Evolutionary conservation across 345 rosid genomes (phyloP), one percentile per base, ranked within the genome.

Genomic region (Erodium maritimum): DNA sequence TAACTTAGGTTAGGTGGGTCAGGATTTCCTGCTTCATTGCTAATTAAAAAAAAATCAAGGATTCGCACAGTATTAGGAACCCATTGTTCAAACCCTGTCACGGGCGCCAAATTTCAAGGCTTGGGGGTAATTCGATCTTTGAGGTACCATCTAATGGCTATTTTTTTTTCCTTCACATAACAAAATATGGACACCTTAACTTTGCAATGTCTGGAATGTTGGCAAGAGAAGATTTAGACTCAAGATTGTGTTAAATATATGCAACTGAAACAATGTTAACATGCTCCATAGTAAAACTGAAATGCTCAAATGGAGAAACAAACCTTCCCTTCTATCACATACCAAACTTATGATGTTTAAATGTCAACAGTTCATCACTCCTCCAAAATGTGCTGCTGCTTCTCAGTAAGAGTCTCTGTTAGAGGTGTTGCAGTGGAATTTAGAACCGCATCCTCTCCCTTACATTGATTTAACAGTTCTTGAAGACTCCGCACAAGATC

Each of bases 391-490:
- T 72, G 79, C 51, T 69, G 73, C 70, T 65, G 70, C 59, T 82
- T 80, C 66, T 82, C 79, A 53, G 77, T 67, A 10, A 61, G 58
- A 55, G 67, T 71, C 70, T 82, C 82, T 17, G 67, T 57, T 58
- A 78, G 67, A 69, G 77, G 73, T 48, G 56, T 65, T 20, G 68
- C 55, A 20, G 77, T 68, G 55, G 56, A 61, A 52, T 73, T 73
- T 55, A 55, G 34, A 54, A 55, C 55, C 57, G 64, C 68, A 56
- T 75, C 76, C 64, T 77, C 82, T 55, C 66, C 67, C 70, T 67
- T 78, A 61, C 96, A 88, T 56, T 66, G 82, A 33, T 62, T 18
- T 68, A 88, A 69, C 62, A 75, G 88, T 65, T 79, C 74, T 23
- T 60, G 71, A 60, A 85, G 90, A 68, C 59, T 80, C 55, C 56